phyloP scores from a whole-genome alignment of 441 rosid genomes.

The Omphalea diandra region DNA sequence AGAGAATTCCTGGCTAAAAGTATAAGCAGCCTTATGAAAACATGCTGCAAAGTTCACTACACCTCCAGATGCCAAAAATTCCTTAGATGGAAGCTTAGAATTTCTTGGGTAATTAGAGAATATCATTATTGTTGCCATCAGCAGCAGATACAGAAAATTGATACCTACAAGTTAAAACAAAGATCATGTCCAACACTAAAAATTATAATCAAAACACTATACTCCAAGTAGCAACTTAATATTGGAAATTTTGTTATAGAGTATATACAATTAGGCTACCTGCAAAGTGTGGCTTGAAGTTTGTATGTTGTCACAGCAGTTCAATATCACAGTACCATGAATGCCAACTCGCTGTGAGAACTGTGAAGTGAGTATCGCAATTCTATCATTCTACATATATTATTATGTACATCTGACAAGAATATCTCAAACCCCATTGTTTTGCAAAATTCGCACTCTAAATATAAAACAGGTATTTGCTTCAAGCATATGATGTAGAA shows the following conservation, averaged over 20 bases:
- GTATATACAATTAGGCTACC: too few relatives aligned
- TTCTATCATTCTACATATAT: too few relatives aligned
- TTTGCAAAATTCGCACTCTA: not conserved
- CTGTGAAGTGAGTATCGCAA: not conserved
- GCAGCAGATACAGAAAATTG: not conserved
- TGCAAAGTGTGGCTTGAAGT: not conserved
- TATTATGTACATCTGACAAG: not conserved
- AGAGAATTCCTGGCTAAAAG: conserved; percentile 37
- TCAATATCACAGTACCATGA: not conserved
- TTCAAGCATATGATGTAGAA: too few relatives aligned
- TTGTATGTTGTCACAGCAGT: not conserved
- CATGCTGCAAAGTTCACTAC: conserved; percentile 22
- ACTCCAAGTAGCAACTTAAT: not conserved
- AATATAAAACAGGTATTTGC: too few relatives aligned
- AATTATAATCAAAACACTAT: not conserved
- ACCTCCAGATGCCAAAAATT: conserved; percentile 31
- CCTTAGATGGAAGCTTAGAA: conserved; percentile 27
- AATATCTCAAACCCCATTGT: not conserved
- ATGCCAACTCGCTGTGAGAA: not conserved
- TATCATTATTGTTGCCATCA: conserved; percentile 8
- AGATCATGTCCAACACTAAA: not conserved
- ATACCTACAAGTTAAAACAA: not conserved
- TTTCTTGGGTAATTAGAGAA: conserved; percentile 28
- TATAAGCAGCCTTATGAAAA: conserved; percentile 28
- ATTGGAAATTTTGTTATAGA: not conserved